Evolutionary conservation across 2,329 filamentous ascomycete species (phyloP).

Genomic region (Lithohypha guttulata): DNA sequence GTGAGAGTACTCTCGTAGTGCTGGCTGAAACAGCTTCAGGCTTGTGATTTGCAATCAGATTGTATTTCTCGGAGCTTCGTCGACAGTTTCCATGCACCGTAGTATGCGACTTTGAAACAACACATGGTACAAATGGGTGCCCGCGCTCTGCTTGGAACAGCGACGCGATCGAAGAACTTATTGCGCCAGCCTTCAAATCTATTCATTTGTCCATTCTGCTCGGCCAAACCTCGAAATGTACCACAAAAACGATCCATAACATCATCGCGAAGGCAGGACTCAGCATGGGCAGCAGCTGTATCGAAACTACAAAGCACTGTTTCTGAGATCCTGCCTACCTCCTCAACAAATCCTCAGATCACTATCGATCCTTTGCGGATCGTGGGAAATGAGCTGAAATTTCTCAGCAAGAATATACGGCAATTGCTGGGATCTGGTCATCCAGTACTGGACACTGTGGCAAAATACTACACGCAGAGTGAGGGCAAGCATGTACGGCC

Average conservation of each 20-base stretch:
- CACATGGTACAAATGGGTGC: conserved; percentile 7
- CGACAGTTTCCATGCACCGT: no score
- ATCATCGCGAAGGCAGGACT: conserved; percentile 16
- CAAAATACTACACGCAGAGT: conserved; percentile 95
- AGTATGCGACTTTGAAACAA: no score
- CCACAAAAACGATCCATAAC: conserved; percentile 7
- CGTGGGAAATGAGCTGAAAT: conserved; percentile 94
- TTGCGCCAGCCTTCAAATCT: conserved; percentile 1
- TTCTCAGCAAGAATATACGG: conserved; percentile 83
- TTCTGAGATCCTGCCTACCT: conserved; percentile 30
- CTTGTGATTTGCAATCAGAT: no score
- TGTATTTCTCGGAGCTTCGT: neutral
- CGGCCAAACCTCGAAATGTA: neutral
- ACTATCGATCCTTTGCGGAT: conserved; percentile 77
- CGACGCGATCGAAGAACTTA: conserved; percentile 3
- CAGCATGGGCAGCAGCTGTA: conserved; percentile 34
- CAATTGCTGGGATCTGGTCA: conserved; percentile 90
- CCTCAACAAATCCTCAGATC: conserved; percentile 44
- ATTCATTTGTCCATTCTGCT: conserved; percentile 8
- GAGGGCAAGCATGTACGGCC: conserved; percentile 96
- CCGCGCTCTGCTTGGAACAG: conserved; percentile 9
- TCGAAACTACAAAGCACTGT: conserved; percentile 43
- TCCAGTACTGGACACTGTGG: conserved; percentile 83
- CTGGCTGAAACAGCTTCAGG: no score
- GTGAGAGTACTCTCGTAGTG: no score